These are phyloP conservation scores for Diplotaxis tenuifolia DNA, from an alignment of 345 rosid genomes.

Conservation along the genomic window DNA sequence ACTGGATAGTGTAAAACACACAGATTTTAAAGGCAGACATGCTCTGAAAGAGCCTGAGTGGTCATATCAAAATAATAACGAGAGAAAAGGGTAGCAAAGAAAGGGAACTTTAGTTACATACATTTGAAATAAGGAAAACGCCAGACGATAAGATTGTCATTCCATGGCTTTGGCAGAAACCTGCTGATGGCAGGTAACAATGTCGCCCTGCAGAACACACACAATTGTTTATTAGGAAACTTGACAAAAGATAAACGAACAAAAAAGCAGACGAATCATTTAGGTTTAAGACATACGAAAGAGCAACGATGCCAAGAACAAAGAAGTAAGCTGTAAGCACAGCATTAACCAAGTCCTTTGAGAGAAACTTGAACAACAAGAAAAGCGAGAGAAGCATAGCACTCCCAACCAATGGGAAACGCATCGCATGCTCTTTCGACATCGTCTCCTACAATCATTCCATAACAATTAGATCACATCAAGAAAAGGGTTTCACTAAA, in stretches of 20 bases:
- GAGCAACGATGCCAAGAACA: conserved; percentile 88
- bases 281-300: conserved; percentile 62
- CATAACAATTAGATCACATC: conserved; percentile 9
- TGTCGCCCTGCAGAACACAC: conserved; percentile 67
- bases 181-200: conserved; percentile 74
- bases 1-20: background rate
- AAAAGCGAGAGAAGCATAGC: conserved; percentile 93
- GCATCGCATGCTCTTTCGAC: conserved; percentile 99
- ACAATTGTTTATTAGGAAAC: conserved; percentile 23
- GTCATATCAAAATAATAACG: too few species aligned
- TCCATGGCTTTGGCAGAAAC: conserved; percentile 79
- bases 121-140: conserved; percentile 74
- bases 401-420: conserved; percentile 97
- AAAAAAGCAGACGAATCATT: background rate
- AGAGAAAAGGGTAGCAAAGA: background rate
- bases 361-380: conserved; percentile 92
- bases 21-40: background rate
- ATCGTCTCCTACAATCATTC: conserved; percentile 74
- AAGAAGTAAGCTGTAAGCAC: conserved; percentile 93
- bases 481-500: background rate
- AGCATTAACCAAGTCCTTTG: conserved; percentile 94
- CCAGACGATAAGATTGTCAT: conserved; percentile 73
- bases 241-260: background rate
- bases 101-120: conserved; percentile 40
- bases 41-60: background rate